Conservation (phyloP, 140 eudicot genomes). For the Anethum foeniculum region DNA sequence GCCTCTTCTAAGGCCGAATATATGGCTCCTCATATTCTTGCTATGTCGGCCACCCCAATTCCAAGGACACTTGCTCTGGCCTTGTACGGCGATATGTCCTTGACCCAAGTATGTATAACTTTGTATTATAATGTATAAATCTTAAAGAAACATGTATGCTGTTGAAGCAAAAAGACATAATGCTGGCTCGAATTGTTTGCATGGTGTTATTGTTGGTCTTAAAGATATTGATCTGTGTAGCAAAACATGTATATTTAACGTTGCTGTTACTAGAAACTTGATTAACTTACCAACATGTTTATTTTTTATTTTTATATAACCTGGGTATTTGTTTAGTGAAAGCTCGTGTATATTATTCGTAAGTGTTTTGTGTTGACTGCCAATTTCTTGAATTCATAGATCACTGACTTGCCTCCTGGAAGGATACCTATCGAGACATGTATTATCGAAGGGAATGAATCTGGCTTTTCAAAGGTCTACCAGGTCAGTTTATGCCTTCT, state of each 20-base stretch:
- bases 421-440: conserved; percentile 71
- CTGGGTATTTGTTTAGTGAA: not conserved
- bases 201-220: not conserved
- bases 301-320: not conserved
- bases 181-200: not conserved
- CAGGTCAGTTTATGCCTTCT: conserved; percentile 42
- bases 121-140: not conserved
- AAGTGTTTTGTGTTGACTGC: conserved; percentile 6
- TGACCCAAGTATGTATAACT: conserved; percentile 68
- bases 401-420: conserved; percentile 95
- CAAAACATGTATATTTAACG: not conserved
- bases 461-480: conserved; percentile 73
- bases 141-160: not conserved
- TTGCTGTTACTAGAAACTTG: not conserved
- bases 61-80: conserved; percentile 98
- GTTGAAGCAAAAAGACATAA: not conserved
- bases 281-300: not conserved
- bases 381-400: conserved; percentile 36
- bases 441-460: conserved; percentile 63
- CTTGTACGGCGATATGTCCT: conserved; percentile 96
- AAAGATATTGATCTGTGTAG: not conserved
- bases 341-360: not conserved
- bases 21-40: conserved; percentile 98
- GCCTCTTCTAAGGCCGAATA: conserved; percentile 35
- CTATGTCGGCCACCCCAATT: conserved; percentile 98